These are phyloP conservation scores for Aspergillus costaricaensis DNA, from an alignment of 2,329 filamentous ascomycete species.

Conservation along the genomic window DNA sequence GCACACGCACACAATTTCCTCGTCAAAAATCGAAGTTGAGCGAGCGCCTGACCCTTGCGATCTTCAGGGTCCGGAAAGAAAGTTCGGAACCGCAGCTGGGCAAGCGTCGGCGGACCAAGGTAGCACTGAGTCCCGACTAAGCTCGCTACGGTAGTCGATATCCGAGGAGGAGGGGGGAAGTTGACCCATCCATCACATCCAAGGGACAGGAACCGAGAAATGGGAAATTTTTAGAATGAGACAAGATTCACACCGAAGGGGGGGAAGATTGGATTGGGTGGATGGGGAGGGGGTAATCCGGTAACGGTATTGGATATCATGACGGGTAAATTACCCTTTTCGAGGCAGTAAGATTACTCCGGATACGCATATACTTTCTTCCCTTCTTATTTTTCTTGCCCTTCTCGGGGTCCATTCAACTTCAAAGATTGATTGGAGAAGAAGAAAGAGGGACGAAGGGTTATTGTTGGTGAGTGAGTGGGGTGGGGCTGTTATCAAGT, in stretches of 20 bases:
- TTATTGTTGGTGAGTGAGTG: not conserved
- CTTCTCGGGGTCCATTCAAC: no score
- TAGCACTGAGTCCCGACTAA: not conserved
- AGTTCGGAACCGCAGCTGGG: constrained; percentile 5
- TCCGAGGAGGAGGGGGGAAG: not conserved
- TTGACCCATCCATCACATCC: not conserved
- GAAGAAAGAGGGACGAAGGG: not conserved
- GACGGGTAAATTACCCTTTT: not conserved
- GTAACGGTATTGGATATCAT: not conserved
- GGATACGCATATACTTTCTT: not conserved
- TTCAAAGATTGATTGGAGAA: not conserved
- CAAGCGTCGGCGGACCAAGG: not conserved
- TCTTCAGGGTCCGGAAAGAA: constrained; percentile 12
- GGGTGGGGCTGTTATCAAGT: not conserved
- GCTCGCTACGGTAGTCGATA: constrained; percentile 1
- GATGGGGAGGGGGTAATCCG: no score
- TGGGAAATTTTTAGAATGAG: not conserved
- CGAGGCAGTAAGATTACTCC: not conserved
- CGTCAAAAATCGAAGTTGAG: not conserved
- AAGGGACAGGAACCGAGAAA: not conserved
- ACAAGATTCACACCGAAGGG: no score
- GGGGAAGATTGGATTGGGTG: no score
- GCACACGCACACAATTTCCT: no score
- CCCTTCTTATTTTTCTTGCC: not conserved
- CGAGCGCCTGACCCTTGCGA: not conserved